A percentile compares a stretch with the other conserved stretches of the same genome.
phyloP scores from a whole-genome alignment of 352 stramenopile species.

The Globisporangium lucens region DNA sequence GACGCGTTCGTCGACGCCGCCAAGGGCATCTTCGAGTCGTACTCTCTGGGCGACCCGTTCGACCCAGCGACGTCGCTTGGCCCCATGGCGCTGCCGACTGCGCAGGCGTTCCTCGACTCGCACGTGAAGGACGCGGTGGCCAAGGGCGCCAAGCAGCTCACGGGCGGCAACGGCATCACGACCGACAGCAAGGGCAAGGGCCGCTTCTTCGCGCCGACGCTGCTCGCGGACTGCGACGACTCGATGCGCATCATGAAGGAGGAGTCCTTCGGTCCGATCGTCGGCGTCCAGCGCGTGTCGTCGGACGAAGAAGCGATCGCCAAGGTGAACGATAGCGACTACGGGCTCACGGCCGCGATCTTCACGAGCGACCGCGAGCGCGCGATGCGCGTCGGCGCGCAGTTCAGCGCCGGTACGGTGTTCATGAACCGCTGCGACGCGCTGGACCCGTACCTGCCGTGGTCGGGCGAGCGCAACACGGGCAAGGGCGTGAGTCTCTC shows the following conservation, averaged over 20 bases:
- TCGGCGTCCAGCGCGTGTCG: conserved; percentile 66
- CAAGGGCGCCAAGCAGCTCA: conserved; percentile 64
- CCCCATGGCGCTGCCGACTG: conserved; percentile 60
- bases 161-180: conserved; percentile 34
- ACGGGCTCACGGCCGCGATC: conserved; percentile 72
- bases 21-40: conserved; percentile 60
- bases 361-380: conserved; percentile 63
- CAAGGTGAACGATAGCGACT: conserved; percentile 80
- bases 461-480: conserved; percentile 72
- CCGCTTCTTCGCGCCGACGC: conserved; percentile 76
- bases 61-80: conserved; percentile 60
- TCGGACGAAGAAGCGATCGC: conserved; percentile 72
- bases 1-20: conserved; percentile 73
- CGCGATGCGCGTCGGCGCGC: conserved; percentile 45
- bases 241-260: conserved; percentile 80
- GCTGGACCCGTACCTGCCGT: conserved; percentile 79
- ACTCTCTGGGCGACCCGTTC: conserved; percentile 61
- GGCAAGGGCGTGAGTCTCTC: conserved; percentile 82
- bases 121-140: conserved; percentile 69
- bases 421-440: conserved; percentile 88
- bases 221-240: conserved; percentile 61
- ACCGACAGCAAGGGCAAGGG: conserved; percentile 48
- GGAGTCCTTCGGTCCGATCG: conserved; percentile 83
- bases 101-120: conserved; percentile 42
- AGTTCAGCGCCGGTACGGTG: conserved; percentile 73